Evolutionary conservation across 2,329 filamentous ascomycete genomes (phyloP).

Genomic region (Pleoardoris graminearum): DNA sequence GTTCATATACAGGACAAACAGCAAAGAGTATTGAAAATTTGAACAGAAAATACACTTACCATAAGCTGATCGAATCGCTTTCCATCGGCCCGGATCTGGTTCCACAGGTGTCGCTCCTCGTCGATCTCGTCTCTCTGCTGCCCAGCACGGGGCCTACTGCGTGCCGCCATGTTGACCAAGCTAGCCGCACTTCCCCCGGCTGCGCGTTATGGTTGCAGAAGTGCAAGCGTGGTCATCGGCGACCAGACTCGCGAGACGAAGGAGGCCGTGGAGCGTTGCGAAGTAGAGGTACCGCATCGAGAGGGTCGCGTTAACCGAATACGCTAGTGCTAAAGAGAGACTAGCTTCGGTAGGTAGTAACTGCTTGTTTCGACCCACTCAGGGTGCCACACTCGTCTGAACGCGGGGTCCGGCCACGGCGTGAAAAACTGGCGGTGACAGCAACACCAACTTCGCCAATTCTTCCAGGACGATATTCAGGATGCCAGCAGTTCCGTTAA

Average conservation of each 20-base stretch:
- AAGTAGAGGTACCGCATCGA: conserved; percentile 1
- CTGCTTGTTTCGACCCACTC: conserved; percentile 16
- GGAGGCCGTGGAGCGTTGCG: neutral
- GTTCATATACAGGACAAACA: neutral
- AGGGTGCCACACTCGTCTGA: conserved; percentile 14
- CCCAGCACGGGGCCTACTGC: conserved; percentile 49
- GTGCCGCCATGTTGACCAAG: conserved; percentile 48
- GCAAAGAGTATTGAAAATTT: neutral
- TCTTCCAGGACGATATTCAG: conserved; percentile 16
- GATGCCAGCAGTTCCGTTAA: conserved; percentile 65
- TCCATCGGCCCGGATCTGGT: conserved; percentile 51
- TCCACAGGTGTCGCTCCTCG: conserved; percentile 56
- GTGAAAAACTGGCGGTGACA: conserved; percentile 12
- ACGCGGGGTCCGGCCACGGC: conserved; percentile 11
- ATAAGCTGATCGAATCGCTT: conserved; percentile 52
- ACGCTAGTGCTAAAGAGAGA: neutral
- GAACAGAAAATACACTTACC: conserved; percentile 40
- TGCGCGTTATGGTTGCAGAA: conserved; percentile 1
- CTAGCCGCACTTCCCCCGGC: conserved; percentile 3
- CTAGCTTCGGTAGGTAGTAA: conserved; percentile 1
- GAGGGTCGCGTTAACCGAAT: conserved; percentile 1
- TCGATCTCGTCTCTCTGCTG: conserved; percentile 55
- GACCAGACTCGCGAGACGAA: neutral
- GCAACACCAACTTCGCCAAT: conserved; percentile 10
- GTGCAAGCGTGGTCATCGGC: conserved; percentile 2